Conservation (phyloP, 2,329 filamentous ascomycete genomes). For the Botrytis byssoidea region DNA sequence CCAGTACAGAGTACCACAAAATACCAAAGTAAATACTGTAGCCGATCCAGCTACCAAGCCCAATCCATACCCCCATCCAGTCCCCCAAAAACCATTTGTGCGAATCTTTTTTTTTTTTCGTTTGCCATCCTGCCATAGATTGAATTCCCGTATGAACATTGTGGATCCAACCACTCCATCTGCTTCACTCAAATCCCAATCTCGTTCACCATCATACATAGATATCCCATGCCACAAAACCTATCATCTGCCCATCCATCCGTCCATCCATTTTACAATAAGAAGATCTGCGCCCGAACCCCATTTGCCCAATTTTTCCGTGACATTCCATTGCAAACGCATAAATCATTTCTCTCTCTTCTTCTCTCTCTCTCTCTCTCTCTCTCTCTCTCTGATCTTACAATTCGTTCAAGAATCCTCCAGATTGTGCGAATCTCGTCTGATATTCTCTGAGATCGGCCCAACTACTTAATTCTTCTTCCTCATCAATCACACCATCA, state of each 20-base stretch:
- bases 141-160: background rate
- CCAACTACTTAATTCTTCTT: conserved; percentile 75
- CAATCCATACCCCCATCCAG: background rate
- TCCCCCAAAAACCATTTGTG: background rate
- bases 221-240: background rate
- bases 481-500: conserved; percentile 59
- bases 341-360: conserved; percentile 1
- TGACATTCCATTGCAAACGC: conserved; percentile 1
- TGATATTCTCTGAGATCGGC: conserved; percentile 78
- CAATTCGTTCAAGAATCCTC: conserved; percentile 47
- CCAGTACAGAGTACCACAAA: background rate
- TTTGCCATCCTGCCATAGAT: background rate
- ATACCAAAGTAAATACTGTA: background rate
- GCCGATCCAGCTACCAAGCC: background rate
- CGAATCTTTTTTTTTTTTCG: background rate
- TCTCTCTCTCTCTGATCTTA: background rate
- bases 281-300: background rate
- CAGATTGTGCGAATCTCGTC: conserved; percentile 65
- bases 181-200: background rate
- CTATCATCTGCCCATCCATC: background rate
- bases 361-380: too few relatives aligned
- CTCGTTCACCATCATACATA: background rate
- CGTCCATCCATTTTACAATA: conserved; percentile 4
- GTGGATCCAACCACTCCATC: background rate
- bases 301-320: background rate